Base-by-base conservation (phyloP, 495 filamentous ascomycete genomes). In the Friedmanniomyces simplex region DNA sequence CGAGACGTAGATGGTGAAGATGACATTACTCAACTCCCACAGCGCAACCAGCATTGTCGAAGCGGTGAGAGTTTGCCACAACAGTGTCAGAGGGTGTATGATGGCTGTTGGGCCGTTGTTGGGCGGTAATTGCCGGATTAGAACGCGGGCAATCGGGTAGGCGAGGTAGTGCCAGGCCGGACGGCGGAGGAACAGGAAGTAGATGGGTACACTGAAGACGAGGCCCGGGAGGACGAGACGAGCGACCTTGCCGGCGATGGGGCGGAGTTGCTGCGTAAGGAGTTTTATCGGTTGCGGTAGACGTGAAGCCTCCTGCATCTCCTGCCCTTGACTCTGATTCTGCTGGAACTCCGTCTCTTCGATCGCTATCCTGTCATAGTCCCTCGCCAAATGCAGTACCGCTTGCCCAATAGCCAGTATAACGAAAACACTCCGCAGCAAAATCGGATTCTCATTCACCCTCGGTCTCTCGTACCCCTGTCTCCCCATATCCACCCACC, bases 401-500 rank as follows among this genome's bases (percentile, higher is more conserved):
- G 86, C 79, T 71, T 96, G 89, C 22, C 76, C 71, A 37, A 87
- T 59, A 5, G 86, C 89, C 18, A 91, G 72, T 0, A 81, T 69
- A 6, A 87, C 59, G 54, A 91, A 78, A 62, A 85, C 79, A 42
- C 80, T 80, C 10, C 86, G 82, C 18, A 96, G 74, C 69, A 89
- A 95, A 32, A 98, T 77, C 0, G 88, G 82, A 60, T 86, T 76
- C 71, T 98, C 93, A 68, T 98, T 98, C 58, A 96, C 70, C n/a
- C 79, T 79, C 14, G 83, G 75, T 16, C 91, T 79, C 68, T 93
- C 89, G 54, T 86, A 76, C 20, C 28, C 48, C 24, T 49, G 83
- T 5, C 81, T 73, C 76, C 63, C 77, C 80, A 52, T 80, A 76
- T 84, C 84, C 52, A 93, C 80, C 79, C 84, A 86, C 50, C 80